A percentile compares a stretch with the other conserved stretches of the same genome.
These are phyloP conservation scores for Adenanthera pavonina DNA, from an alignment of 306 rosid species.

Conservation along the genomic window DNA sequence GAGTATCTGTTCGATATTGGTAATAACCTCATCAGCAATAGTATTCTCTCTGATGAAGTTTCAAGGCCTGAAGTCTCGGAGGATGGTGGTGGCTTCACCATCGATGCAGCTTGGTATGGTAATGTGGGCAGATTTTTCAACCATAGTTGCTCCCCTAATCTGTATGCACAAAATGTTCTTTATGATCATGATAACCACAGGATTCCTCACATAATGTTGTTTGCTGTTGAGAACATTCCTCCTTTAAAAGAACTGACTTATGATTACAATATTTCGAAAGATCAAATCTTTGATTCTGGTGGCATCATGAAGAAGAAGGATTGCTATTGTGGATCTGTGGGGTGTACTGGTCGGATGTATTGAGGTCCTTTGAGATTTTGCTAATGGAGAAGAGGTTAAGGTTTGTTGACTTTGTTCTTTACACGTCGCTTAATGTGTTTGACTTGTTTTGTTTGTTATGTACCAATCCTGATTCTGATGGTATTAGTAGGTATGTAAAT, in stretches of 20 bases:
- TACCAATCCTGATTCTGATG: not conserved
- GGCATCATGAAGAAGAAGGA: conserved; percentile 69
- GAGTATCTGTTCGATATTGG: conserved; percentile 77
- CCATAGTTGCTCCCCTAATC: conserved; percentile 81
- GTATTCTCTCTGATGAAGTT: conserved; percentile 52
- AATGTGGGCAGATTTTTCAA: conserved; percentile 78
- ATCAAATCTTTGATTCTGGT: conserved; percentile 57
- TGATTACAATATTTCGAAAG: conserved; percentile 61
- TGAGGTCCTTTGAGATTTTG: conserved; percentile 36
- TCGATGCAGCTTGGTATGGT: conserved; percentile 66
- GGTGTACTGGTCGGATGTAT: conserved; percentile 75
- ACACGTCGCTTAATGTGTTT: not conserved
- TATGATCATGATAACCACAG: conserved; percentile 67
- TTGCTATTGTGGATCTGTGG: conserved; percentile 67
- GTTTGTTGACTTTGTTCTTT: not conserved
- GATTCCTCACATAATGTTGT: conserved; percentile 76
- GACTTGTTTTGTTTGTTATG: not conserved
- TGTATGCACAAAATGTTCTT: conserved; percentile 67
- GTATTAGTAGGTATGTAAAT: not conserved
- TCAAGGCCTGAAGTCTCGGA: conserved; percentile 29
- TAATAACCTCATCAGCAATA: conserved; percentile 46
- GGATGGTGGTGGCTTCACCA: conserved; percentile 54
- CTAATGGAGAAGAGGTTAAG: not conserved
- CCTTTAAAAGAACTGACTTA: conserved; percentile 62
- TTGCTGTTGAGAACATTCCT: conserved; percentile 69